Evolutionary conservation across 1,139 yeast species (phyloP).

Genomic region (Ogataea hybrid): DNA sequence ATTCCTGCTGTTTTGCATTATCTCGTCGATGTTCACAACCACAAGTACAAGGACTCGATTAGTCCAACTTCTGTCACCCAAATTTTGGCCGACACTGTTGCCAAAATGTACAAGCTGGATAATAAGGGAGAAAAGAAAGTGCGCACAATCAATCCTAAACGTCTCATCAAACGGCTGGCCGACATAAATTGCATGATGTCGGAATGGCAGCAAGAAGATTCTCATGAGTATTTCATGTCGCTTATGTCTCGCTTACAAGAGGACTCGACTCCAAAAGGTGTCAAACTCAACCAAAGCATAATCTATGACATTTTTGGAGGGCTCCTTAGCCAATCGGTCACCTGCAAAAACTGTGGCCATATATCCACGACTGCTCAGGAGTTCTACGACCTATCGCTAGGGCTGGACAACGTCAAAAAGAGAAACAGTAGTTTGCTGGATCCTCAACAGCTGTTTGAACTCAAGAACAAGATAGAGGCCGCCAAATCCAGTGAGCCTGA

Average conservation of each 20-base stretch:
- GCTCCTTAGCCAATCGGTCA: conserved; percentile 74
- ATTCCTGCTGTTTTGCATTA: conserved; percentile 90
- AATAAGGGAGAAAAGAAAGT: conserved; percentile 33
- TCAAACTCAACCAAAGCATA: conserved; percentile 74
- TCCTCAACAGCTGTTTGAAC: conserved; percentile 25
- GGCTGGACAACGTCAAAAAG: conserved; percentile 50
- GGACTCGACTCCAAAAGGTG: conserved; percentile 87
- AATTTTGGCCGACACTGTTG: conserved; percentile 69
- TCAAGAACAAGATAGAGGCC: conserved; percentile 28
- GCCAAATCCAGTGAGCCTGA: conserved; percentile 24
- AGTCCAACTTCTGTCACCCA: conserved; percentile 63
- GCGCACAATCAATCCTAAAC: conserved; percentile 66
- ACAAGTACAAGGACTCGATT: conserved; percentile 46
- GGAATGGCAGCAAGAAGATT: conserved; percentile 96
- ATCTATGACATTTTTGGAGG: conserved; percentile 96
- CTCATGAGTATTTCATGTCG: conserved; percentile 96
- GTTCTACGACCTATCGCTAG: conserved; percentile 86
- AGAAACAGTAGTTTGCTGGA: conserved; percentile 33
- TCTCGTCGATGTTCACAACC: conserved; percentile 58
- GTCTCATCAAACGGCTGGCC: conserved; percentile 65
- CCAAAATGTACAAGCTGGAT: conserved; percentile 60
- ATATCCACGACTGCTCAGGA: conserved; percentile 91
- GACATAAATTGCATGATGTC: conserved; percentile 96
- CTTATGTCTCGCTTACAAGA: conserved; percentile 85
- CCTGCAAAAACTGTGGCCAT: conserved; percentile 76